Base-by-base conservation (phyloP, 2,329 filamentous ascomycete genomes). In the Colletotrichum destructivum region DNA sequence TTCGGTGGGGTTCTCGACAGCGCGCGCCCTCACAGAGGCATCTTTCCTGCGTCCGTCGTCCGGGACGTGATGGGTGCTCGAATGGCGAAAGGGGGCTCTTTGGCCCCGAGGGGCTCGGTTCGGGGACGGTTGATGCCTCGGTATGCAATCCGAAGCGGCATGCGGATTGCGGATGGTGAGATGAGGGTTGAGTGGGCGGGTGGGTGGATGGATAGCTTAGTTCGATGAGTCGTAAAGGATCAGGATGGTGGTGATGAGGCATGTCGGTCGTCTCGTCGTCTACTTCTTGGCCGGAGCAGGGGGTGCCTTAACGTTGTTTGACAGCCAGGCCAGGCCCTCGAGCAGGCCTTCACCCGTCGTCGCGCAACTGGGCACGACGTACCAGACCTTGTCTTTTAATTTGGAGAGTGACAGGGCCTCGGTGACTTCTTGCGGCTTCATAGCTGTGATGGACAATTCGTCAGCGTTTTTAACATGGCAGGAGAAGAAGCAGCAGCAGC, bases 381-480 rank as follows among this genome's bases (percentile, higher is more conserved):
- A 94, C 93, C 93, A 96, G 80, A 94, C 88, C 86, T 93, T 94
- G 81, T 95, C 93, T 84, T 93, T 95, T 76, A 96, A 87, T 80
- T 93, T 92, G 76, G 87, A 89, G 74, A 96, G 89, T 81, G 95
- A 88, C 60, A 96, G 90, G 61, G 90, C 89, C 75, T 95, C 91
- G 75, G 92, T 95, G 73, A 96, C 90, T 82, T 95, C 93, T 80
- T 93, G 88, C 9, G 93, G 93, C 78, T 89, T 93, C 91, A 96
- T 90, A 75, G 93, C 93, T 94, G 76, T 63, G n/a, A 7, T 18
- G 16, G 66, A 38, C 8, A 38, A 38, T 38, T 65, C 31, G 75
- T 67, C n/a, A 38, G 47, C 16, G 35, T 54, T 23, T 40, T 47
- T 26, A 15, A 59, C 15, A 44, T 44, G 21, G 35, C 42, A 12